Evolutionary conservation across 2,329 filamentous ascomycete species (phyloP).

Genomic region (Talaromyces sp.): DNA sequence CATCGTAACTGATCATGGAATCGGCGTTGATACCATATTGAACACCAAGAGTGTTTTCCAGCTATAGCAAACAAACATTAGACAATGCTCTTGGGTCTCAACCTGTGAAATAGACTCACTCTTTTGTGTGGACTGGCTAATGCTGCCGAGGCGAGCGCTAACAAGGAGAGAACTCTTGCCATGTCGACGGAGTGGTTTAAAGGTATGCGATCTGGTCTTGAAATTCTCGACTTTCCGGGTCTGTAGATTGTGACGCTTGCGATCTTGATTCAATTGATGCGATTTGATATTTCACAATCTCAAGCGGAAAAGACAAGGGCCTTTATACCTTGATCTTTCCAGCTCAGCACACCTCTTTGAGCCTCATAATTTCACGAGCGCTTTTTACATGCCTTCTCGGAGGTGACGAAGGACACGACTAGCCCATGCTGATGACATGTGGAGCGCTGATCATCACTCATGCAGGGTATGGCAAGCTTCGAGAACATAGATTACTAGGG

Average conservation of each 20-base stretch:
- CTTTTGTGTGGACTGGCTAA: neutral
- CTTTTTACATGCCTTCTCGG: neutral
- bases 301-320: neutral
- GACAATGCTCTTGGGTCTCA: neutral
- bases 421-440: neutral
- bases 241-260: too few relatives aligned
- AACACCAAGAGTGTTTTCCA: slow-evolving; percentile 10
- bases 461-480: neutral
- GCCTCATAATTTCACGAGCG: neutral
- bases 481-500: neutral
- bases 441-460: neutral
- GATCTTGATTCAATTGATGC: neutral
- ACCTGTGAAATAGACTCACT: neutral
- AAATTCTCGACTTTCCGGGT: neutral
- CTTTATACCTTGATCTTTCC: neutral
- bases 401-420: neutral
- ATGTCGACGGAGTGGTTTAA: neutral
- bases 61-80: neutral
- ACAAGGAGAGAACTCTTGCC: neutral
- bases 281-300: neutral
- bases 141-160: neutral
- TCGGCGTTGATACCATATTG: slow-evolving; percentile 8
- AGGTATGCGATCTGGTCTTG: neutral
- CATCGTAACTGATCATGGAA: neutral
- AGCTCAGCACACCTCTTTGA: neutral